Evolutionary conservation across 805 yeast genomes (phyloP), one percentile per base, ranked within the genome.

Genomic region (Starmerella sp.): DNA sequence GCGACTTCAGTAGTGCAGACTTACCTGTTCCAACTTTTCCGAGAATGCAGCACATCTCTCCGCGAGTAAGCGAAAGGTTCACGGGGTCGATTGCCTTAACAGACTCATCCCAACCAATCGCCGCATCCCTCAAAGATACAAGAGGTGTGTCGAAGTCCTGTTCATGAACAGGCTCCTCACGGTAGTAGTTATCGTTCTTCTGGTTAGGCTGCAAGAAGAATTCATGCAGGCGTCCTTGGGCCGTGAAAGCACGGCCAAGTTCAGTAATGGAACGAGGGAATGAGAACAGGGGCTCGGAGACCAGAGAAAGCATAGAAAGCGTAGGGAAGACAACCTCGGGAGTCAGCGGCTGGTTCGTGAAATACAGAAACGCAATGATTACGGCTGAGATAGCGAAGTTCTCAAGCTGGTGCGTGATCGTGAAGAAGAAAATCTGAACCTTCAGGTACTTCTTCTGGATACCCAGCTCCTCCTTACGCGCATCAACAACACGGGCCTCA

Each of bases 1-100:
- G 71, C 15, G 91, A 79, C 68, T 85, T 88, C 54, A 88, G 74
- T 37, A 90, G 73, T 1, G 95, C 85, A 14, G 95, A 83, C 66
- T 90, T 90, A 60, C 97, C 97, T 17, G 86, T 74, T 36, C 97
- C 97, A 51, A 91, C 96, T 62, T 78, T 79, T 35, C 97, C 97
- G 35, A 90, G 88, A 59, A 90, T 77, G 71, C 97, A 90, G 57
- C 81, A 79, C 60, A 90, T 74, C 57, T 86, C 85, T 54, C 93
- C 95, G 63, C 85, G 85, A 52, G 74, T 77, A 10, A 89, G 84
- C 15, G 63, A 68, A 56, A 86, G 78, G 62, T 80, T 79, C 52
- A 87, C 77, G 60, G 81, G 73, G 56, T 78, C 79, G 65, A 90
- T 73, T 1, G 86, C 91, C 13, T 82, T 15, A 4, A 32, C 28